Evolutionary conservation across 345 rosid genomes (phyloP).

Genomic region (Streptanthus diversifolius): DNA sequence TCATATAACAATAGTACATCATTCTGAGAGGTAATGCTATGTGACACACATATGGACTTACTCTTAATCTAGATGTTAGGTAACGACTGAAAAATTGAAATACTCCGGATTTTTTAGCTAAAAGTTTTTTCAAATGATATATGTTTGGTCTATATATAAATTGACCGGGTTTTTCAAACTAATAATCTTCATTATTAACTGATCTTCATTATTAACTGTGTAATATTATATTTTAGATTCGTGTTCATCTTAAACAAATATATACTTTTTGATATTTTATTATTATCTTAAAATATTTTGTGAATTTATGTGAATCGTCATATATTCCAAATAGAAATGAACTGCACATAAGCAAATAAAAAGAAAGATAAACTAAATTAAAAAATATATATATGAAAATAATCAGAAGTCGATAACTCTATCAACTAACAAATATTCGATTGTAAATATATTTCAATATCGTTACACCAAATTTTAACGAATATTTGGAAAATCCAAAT

Average conservation of each 20-base stretch:
- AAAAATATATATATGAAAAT: neutral
- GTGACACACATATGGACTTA: neutral
- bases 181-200: neutral
- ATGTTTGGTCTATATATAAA: too few species aligned
- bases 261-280: too few species aligned
- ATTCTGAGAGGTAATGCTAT: neutral
- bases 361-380: neutral
- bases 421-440: neutral
- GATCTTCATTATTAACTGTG: neutral
- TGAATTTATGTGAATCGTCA: neutral
- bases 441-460: neutral
- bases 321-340: neutral
- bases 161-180: neutral
- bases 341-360: neutral
- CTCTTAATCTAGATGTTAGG: neutral
- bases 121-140: too few species aligned
- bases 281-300: neutral
- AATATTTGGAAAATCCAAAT: slow-evolving; percentile 25
- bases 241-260: too few species aligned
- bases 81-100: too few species aligned
- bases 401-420: neutral
- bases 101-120: too few species aligned
- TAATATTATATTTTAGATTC: neutral
- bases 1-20: neutral
- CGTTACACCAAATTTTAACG: slow-evolving; percentile 12